These are phyloP conservation scores for Neurospora crassa DNA, from an alignment of 2,329 filamentous ascomycete genomes.

Conservation along the genomic window DNA sequence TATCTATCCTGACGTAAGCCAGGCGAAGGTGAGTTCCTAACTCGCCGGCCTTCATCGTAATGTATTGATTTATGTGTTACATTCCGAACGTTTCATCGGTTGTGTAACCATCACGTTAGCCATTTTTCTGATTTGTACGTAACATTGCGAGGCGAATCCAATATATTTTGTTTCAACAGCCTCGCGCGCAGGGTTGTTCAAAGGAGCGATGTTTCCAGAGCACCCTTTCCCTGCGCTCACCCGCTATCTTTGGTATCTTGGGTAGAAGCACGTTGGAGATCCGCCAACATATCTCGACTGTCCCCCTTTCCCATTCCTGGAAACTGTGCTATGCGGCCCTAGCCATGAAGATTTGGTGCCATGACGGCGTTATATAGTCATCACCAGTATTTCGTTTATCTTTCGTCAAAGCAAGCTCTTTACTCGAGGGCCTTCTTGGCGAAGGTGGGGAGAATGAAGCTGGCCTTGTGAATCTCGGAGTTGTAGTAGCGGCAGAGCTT, in stretches of 20 bases:
- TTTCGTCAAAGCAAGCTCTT: slow-evolving; percentile 3
- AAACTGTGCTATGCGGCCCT: not conserved
- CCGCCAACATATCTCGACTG: not conserved
- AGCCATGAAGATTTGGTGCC: not conserved
- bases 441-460: slow-evolving; percentile 89
- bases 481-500: slow-evolving; percentile 96
- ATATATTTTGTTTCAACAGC: not conserved
- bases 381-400: not conserved
- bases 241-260: not conserved
- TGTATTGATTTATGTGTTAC: not conserved
- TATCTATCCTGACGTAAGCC: slow-evolving; percentile 84
- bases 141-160: not conserved
- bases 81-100: not conserved
- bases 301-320: not conserved
- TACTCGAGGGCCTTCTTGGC: slow-evolving; percentile 67
- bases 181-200: not conserved
- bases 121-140: not conserved
- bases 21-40: slow-evolving; percentile 36
- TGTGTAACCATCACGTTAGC: not conserved
- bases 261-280: not conserved
- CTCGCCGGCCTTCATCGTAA: not conserved
- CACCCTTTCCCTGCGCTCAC: not conserved
- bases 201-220: not conserved
- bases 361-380: not conserved
- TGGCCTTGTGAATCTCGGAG: slow-evolving; percentile 88